Conservation (phyloP, 73 alveolate species). For the Stentor roeselii region DNA sequence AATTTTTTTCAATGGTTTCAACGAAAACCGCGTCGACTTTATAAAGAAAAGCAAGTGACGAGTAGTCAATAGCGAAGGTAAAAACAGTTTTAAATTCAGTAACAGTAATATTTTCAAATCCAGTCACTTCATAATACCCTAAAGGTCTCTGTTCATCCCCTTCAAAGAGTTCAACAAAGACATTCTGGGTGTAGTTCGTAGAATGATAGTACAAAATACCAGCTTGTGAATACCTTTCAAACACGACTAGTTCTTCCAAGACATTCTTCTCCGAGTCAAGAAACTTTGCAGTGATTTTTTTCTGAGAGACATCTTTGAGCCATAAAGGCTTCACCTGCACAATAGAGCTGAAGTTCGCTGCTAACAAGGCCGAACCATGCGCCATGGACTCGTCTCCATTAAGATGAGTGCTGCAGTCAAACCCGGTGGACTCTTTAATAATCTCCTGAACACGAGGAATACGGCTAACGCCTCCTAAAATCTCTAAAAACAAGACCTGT, state of each 20-base stretch:
- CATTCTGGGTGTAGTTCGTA: background rate
- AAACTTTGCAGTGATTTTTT: background rate
- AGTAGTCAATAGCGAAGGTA: background rate
- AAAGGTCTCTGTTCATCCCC: background rate
- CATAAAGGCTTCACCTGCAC: conserved; percentile 40
- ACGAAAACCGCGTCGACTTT: background rate
- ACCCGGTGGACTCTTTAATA: conserved; percentile 31
- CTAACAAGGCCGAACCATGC: conserved; percentile 94
- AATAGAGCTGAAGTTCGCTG: conserved; percentile 74
- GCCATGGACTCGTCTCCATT: conserved; percentile 98
- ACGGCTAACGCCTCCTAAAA: conserved; percentile 96
- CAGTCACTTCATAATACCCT: background rate
- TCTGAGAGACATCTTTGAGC: background rate
- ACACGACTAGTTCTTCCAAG: background rate
- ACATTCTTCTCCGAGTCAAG: background rate
- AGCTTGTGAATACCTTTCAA: background rate
- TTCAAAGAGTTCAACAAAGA: background rate
- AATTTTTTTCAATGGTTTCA: background rate
- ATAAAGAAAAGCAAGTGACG: background rate
- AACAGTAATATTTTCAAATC: background rate
- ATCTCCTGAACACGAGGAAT: conserved; percentile 89
- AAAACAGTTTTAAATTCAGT: background rate
- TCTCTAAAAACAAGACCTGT: conserved; percentile 77
- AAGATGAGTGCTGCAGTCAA: conserved; percentile 54
- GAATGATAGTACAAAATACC: background rate